Evolutionary conservation across 306 rosid species (phyloP).

Genomic region (Vigna angularis): DNA sequence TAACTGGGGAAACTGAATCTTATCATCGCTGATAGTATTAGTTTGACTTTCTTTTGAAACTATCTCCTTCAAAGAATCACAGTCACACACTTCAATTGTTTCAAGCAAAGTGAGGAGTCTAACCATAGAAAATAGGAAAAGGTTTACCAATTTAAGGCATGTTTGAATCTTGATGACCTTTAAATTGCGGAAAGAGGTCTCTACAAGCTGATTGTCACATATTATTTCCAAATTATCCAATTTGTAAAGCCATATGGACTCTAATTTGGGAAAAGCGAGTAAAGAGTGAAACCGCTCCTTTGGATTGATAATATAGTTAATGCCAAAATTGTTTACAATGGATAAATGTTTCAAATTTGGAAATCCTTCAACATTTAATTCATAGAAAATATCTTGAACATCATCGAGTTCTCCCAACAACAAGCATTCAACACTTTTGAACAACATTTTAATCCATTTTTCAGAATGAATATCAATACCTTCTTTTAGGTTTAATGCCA

Average conservation of each 20-base stretch:
- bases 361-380: constrained; percentile 42
- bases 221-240: constrained; percentile 36
- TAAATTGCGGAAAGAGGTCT: constrained; percentile 36
- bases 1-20: neutral
- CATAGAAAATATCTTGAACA: constrained; percentile 27
- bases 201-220: constrained; percentile 31
- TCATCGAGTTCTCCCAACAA: constrained; percentile 41
- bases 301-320: constrained; percentile 30
- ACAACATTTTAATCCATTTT: constrained; percentile 35
- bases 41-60: constrained; percentile 7
- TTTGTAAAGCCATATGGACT: constrained; percentile 35
- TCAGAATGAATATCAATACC: constrained; percentile 30
- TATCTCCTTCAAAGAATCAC: constrained; percentile 28
- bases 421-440: constrained; percentile 50
- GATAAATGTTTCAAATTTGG: constrained; percentile 45
- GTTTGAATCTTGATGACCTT: constrained; percentile 25
- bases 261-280: constrained; percentile 35
- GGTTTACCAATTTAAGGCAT: constrained; percentile 28
- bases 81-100: constrained; percentile 44
- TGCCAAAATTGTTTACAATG: constrained; percentile 18
- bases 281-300: neutral
- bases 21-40: neutral
- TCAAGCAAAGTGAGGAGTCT: constrained; percentile 39
- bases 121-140: constrained; percentile 31
- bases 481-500: constrained; percentile 42